A percentile compares a stretch with the other conserved stretches of the same genome.
phyloP scores from a whole-genome alignment of 2,329 filamentous ascomycete species.

The Lecanicillium sp. region DNA sequence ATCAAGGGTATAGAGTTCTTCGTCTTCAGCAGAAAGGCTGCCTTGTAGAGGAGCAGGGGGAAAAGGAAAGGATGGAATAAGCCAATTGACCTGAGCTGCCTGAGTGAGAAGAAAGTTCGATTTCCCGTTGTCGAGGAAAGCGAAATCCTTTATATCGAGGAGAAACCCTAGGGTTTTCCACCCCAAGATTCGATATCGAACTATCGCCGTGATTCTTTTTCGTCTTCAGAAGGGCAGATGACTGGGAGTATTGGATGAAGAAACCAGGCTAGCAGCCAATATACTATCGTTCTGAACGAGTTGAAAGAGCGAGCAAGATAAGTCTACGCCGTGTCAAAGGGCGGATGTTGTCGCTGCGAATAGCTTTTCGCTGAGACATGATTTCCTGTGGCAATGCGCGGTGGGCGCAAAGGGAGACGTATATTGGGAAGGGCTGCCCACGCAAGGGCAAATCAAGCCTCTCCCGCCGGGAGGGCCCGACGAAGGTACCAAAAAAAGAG shows the following conservation, averaged over 20 bases:
- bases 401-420: not conserved
- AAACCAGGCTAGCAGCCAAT: not conserved
- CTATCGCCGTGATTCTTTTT: not conserved
- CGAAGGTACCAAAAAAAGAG: too few relatives aligned
- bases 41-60: too few relatives aligned
- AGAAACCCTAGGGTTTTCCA: too few relatives aligned
- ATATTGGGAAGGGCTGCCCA: not conserved
- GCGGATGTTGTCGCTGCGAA: not conserved
- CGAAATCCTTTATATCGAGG: too few relatives aligned
- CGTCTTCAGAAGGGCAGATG: not conserved
- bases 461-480: too few relatives aligned
- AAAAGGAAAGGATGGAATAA: too few relatives aligned
- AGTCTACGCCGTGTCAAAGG: not conserved
- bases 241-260: conserved; percentile 3
- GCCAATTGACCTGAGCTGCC: too few relatives aligned
- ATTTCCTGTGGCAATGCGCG: not conserved
- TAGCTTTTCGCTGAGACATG: too few relatives aligned
- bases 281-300: not conserved
- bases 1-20: too few relatives aligned
- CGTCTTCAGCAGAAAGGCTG: too few relatives aligned
- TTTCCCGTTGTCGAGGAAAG: too few relatives aligned
- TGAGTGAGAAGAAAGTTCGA: too few relatives aligned
- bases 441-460: not conserved
- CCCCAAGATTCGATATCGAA: not conserved
- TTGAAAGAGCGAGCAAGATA: not conserved